A percentile compares a stretch with the other conserved stretches of the same genome.
phyloP scores from a whole-genome alignment of 176 grass and related monocot species.

The Typha latifolia region DNA sequence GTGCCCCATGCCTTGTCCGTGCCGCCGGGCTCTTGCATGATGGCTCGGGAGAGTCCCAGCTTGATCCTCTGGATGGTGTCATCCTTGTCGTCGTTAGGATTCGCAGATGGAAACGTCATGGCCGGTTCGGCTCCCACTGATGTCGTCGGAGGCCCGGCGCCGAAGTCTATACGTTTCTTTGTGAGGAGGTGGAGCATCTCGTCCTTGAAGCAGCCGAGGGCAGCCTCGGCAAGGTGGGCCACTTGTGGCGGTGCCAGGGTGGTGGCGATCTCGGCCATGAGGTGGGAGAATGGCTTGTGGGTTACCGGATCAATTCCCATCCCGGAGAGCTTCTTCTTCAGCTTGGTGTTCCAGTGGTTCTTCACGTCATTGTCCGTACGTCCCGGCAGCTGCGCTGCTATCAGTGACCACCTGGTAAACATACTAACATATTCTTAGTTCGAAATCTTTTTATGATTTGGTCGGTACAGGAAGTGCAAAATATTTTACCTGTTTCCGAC shows the following conservation, averaged over 20 bases:
- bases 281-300: conserved; percentile 95
- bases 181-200: conserved; percentile 98
- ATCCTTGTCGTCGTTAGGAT: conserved; percentile 22
- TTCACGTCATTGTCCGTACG: conserved; percentile 98
- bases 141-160: not conserved
- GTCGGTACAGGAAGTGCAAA: not conserved
- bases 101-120: conserved; percentile 27
- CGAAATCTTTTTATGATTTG: not conserved
- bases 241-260: conserved; percentile 85
- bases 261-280: conserved; percentile 96
- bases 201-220: conserved; percentile 95
- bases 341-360: conserved; percentile 99
- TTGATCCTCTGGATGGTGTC: conserved; percentile 63
- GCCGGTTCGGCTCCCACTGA: not conserved
- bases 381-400: conserved; percentile 77
- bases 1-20: conserved; percentile 26
- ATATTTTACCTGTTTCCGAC: conserved; percentile 60
- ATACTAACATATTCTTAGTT: no score
- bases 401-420: conserved; percentile 68
- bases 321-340: conserved; percentile 96
- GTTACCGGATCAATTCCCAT: conserved; percentile 98
- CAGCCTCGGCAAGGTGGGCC: conserved; percentile 81
- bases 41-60: conserved; percentile 59
- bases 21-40: conserved; percentile 45
- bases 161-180: conserved; percentile 53